Evolutionary conservation across 2,329 filamentous ascomycete species (phyloP), one percentile per base, ranked within the genome.

Genomic region (Cytospora piceicola): DNA sequence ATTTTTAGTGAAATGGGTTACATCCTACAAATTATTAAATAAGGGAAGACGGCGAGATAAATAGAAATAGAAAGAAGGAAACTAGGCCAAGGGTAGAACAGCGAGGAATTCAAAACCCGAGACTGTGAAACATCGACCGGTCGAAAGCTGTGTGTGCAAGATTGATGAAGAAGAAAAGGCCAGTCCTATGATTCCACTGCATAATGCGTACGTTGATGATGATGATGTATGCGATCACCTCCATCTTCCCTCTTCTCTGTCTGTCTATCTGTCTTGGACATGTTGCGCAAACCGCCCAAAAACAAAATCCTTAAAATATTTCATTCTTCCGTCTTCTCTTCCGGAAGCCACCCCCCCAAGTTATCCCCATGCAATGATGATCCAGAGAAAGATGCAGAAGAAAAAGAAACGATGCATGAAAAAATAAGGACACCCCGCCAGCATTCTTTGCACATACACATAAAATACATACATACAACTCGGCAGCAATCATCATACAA

Each of bases 211-310:
- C n/a, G 46, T 24, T 49, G 46, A 22, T 12, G 46, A 49, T 49
- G 22, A 22, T 22, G 22, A 22, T 49, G 46, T 49, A 49, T 49
- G 39, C 57, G 14, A 68, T 67, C 66, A 36, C 60, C 68, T 67
- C 70, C 69, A 71, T 71, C 66, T 67, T 69, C 72, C 62, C 64
- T 52, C 66, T 65, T 70, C 70, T 69, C 66, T 70, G 70, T 67
- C 67, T 57, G 27, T 66, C 67, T 57, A 5, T 66, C 69, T 69
- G 27, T 69, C 60, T 67, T 67, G 62, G 68, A 64, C 64, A 49
- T n/a, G 24, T 22, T 24, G 20, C 9, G n/a, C 9, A 7, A 3
- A 7, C 61, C 46, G 46, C n/a, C 46, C 46, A 49, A 24, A 49
- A 9, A 36, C 34, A 36, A 24, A 24, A 22, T 49, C n/a, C 14